Conservation (phyloP, 306 rosid species). For the Trifolium subterraneum region DNA sequence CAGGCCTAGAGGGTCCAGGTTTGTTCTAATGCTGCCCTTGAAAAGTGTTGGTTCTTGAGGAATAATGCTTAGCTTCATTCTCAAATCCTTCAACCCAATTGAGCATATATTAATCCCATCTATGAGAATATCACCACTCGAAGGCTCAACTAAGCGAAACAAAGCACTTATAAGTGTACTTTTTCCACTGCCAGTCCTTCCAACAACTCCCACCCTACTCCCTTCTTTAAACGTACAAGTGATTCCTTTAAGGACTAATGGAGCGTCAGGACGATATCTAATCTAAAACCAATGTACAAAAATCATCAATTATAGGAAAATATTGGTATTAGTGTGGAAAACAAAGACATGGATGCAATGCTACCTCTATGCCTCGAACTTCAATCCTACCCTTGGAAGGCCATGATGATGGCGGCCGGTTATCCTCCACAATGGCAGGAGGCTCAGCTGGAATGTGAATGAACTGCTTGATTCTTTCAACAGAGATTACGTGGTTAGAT, state of each 20-base stretch:
- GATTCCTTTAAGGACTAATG: background rate
- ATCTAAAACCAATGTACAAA: constrained; percentile 50
- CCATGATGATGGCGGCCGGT: constrained; percentile 76
- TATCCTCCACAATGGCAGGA: constrained; percentile 60
- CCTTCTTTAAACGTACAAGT: background rate
- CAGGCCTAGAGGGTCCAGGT: background rate
- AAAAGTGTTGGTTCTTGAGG: constrained; percentile 7
- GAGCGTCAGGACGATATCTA: constrained; percentile 53
- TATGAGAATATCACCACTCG: background rate
- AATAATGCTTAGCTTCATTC: constrained; percentile 70
- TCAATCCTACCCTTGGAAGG: constrained; percentile 75
- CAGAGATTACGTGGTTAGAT: constrained; percentile 66
- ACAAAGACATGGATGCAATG: background rate
- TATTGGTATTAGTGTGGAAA: background rate
- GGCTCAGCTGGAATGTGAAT: constrained; percentile 71
- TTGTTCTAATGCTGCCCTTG: background rate
- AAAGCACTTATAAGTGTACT: background rate
- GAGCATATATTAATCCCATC: background rate
- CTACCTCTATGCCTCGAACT: constrained; percentile 61
- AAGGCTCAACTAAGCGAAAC: background rate
- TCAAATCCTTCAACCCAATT: constrained; percentile 12
- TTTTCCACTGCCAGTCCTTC: background rate
- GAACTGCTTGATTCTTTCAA: constrained; percentile 85
- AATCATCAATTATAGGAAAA: no score
- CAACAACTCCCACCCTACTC: constrained; percentile 5